phyloP scores from a whole-genome alignment of 2,329 filamentous ascomycete genomes.

The Sarocladium brachiariae region DNA sequence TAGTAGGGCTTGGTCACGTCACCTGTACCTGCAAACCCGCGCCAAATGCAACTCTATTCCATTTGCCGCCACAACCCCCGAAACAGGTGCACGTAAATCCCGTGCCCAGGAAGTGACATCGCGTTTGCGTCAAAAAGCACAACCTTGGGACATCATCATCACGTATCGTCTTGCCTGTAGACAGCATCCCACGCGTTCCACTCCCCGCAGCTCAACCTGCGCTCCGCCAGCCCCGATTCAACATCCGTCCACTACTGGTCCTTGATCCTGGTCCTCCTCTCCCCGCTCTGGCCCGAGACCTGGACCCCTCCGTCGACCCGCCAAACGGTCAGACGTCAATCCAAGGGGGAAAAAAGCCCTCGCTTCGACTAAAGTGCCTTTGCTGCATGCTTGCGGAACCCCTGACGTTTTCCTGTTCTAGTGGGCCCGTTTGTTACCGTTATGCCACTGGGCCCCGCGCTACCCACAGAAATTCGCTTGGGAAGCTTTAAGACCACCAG shows the following conservation, averaged over 20 bases:
- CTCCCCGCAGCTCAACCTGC: constrained; percentile 8
- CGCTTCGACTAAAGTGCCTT: no score
- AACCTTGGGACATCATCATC: neutral
- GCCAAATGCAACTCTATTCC: neutral
- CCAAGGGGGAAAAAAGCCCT: no score
- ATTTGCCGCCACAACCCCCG: no score
- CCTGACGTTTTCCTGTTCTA: neutral
- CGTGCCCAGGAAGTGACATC: neutral
- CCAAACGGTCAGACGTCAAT: neutral
- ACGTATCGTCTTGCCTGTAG: neutral
- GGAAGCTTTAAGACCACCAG: neutral
- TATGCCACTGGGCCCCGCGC: neutral
- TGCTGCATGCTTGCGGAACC: constrained; percentile 5
- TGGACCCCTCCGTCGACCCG: constrained; percentile 2
- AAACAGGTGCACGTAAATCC: no score
- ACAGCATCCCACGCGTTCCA: neutral
- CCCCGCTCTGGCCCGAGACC: constrained; percentile 5
- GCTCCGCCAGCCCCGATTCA: constrained; percentile 2
- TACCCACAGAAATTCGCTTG: neutral
- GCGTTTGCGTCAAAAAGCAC: neutral
- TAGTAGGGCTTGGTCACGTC: neutral
- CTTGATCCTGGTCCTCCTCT: neutral
- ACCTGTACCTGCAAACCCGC: neutral
- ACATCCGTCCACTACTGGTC: constrained; percentile 3
- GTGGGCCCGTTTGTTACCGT: neutral